Conservation (phyloP, 1,284 basidiomycete genomes). For the Austroboletus rostrupii region DNA sequence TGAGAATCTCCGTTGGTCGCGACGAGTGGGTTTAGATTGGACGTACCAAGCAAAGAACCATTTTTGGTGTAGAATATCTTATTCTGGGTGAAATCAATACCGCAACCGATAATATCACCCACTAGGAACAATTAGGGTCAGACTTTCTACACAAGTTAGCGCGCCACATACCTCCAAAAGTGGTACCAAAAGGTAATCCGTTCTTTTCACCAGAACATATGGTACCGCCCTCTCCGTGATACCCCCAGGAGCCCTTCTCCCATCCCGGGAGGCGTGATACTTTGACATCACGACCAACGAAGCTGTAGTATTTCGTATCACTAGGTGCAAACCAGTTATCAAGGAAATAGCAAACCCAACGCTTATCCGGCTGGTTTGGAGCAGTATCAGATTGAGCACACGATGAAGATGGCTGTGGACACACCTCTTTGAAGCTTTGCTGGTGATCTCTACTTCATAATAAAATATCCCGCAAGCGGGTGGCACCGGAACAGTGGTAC, state of each 20-base stretch:
- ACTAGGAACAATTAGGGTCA: slow-evolving; percentile 39
- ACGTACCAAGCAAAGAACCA: slow-evolving; percentile 69
- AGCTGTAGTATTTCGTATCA: slow-evolving; percentile 32
- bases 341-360: slow-evolving; percentile 52
- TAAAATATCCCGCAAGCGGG: slow-evolving; percentile 85
- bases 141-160: background rate
- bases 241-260: slow-evolving; percentile 90
- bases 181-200: slow-evolving; percentile 72
- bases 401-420: slow-evolving; percentile 19
- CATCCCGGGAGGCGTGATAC: slow-evolving; percentile 82
- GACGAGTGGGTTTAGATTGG: slow-evolving; percentile 1
- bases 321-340: slow-evolving; percentile 1
- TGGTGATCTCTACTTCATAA: slow-evolving; percentile 76
- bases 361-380: slow-evolving; percentile 64
- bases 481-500: slow-evolving; percentile 73
- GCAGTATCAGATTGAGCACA: slow-evolving; percentile 11
- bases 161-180: slow-evolving; percentile 61
- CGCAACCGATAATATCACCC: slow-evolving; percentile 84
- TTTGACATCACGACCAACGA: slow-evolving; percentile 52
- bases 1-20: slow-evolving; percentile 26
- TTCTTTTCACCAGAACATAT: slow-evolving; percentile 72
- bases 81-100: slow-evolving; percentile 79
- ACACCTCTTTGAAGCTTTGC: slow-evolving; percentile 75
- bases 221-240: slow-evolving; percentile 89
- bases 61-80: slow-evolving; percentile 90